Conservation (phyloP, 2,329 filamentous ascomycete species). For the Alternaria tenuissima region DNA sequence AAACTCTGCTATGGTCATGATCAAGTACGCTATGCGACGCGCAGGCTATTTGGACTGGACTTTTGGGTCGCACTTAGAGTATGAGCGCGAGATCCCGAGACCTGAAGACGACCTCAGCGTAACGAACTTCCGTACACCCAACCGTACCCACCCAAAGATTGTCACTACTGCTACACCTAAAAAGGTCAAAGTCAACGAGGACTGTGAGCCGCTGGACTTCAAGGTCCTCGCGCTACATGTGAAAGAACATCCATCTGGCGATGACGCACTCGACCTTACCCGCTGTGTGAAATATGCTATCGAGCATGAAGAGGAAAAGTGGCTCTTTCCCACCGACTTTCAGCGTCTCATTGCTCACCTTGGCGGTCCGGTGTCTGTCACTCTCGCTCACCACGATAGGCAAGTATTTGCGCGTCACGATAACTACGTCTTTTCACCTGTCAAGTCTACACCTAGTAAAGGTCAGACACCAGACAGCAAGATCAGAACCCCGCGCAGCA, state of each 20-base stretch:
- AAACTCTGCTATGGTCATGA: slow-evolving; percentile 32
- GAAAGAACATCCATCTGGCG: slow-evolving; percentile 30
- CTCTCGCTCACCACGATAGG: slow-evolving; percentile 25
- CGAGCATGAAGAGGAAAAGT: slow-evolving; percentile 30
- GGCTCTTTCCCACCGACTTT: slow-evolving; percentile 38
- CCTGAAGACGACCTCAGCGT: slow-evolving; percentile 25
- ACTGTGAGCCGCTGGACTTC: slow-evolving; percentile 25
- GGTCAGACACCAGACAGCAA: slow-evolving; percentile 2
- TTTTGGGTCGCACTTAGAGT: slow-evolving; percentile 17
- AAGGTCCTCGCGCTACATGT: slow-evolving; percentile 33
- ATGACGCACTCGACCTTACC: slow-evolving; percentile 41
- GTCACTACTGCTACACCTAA: slow-evolving; percentile 2
- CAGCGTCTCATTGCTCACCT: slow-evolving; percentile 26
- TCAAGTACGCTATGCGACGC: slow-evolving; percentile 33
- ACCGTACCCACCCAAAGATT: slow-evolving; percentile 23
- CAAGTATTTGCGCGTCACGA: slow-evolving; percentile 29
- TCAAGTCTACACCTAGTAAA: background rate
- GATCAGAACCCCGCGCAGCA: background rate
- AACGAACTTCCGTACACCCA: slow-evolving; percentile 29
- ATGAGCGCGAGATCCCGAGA: slow-evolving; percentile 5
- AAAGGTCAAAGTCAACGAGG: slow-evolving; percentile 12
- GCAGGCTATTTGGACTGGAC: slow-evolving; percentile 25
- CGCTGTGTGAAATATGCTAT: slow-evolving; percentile 35
- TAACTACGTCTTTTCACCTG: slow-evolving; percentile 1
- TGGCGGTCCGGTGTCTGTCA: slow-evolving; percentile 23